Evolutionary conservation across 2,329 filamentous ascomycete species (phyloP).

Genomic region (Fusarium ramigenum): DNA sequence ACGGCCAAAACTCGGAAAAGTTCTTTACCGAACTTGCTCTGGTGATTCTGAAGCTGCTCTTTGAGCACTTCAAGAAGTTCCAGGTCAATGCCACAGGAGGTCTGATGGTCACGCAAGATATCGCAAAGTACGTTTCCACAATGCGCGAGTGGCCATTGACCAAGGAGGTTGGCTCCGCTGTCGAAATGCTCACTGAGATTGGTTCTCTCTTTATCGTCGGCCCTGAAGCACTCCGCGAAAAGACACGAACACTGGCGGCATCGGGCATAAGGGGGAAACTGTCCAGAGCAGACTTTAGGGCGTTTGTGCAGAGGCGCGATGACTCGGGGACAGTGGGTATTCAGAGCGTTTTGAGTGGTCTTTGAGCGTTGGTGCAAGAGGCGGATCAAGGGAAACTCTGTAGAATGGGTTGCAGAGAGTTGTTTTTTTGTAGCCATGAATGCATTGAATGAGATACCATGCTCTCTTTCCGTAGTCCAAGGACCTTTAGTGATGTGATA

Average conservation of each 20-base stretch:
- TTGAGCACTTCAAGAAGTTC: slow-evolving; percentile 96
- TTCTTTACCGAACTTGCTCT: slow-evolving; percentile 87
- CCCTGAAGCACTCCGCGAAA: slow-evolving; percentile 77
- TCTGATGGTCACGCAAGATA: slow-evolving; percentile 95
- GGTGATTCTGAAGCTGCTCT: slow-evolving; percentile 78
- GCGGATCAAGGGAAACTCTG: slow-evolving; percentile 11
- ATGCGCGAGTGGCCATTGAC: slow-evolving; percentile 83
- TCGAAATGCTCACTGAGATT: slow-evolving; percentile 92
- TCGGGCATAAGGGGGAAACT: slow-evolving; percentile 61
- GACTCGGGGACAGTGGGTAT: slow-evolving; percentile 84
- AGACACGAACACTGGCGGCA: slow-evolving; percentile 67
- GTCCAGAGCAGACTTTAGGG: slow-evolving; percentile 77
- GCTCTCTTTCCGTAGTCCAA: neutral
- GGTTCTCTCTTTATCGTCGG: slow-evolving; percentile 96
- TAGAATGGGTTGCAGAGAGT: slow-evolving; percentile 8
- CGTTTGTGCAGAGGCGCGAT: slow-evolving; percentile 85
- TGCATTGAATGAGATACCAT: slow-evolving; percentile 40
- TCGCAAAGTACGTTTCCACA: slow-evolving; percentile 89
- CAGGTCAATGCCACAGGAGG: slow-evolving; percentile 92
- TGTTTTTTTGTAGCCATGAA: slow-evolving; percentile 28
- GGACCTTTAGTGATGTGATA: neutral
- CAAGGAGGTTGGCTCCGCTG: slow-evolving; percentile 71
- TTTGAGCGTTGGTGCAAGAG: slow-evolving; percentile 48
- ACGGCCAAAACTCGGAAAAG: slow-evolving; percentile 83
- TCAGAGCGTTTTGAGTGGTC: slow-evolving; percentile 78